Evolutionary conservation across 352 stramenopile species (phyloP).

Genomic region (Pythium oligandrum): DNA sequence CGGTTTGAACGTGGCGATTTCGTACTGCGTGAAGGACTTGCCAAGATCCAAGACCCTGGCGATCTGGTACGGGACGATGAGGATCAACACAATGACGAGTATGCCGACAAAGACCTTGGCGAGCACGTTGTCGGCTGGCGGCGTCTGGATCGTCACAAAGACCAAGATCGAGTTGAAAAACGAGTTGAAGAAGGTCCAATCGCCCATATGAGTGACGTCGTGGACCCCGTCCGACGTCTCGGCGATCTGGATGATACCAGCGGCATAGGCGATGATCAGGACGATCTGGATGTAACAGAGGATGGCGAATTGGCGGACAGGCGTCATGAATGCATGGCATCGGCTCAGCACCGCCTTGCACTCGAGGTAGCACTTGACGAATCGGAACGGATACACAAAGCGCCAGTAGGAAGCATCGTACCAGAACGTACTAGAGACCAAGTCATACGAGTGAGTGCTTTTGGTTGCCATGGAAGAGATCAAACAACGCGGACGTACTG

Average conservation of each 20-base stretch:
- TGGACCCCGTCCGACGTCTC: constrained; percentile 64
- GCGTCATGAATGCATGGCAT: constrained; percentile 75
- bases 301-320: constrained; percentile 73
- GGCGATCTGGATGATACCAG: constrained; percentile 80
- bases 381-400: constrained; percentile 81
- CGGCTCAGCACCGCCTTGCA: constrained; percentile 69
- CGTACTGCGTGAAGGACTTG: constrained; percentile 66
- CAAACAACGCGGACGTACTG: constrained; percentile 43
- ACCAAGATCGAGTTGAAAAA: constrained; percentile 88
- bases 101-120: constrained; percentile 78
- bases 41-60: constrained; percentile 78
- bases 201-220: constrained; percentile 48
- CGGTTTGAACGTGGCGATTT: constrained; percentile 70
- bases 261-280: constrained; percentile 68
- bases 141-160: constrained; percentile 84
- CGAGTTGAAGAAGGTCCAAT: constrained; percentile 88
- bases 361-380: constrained; percentile 79
- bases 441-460: neutral
- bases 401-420: constrained; percentile 70
- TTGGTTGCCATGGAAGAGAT: neutral
- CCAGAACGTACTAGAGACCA: constrained; percentile 57
- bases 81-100: constrained; percentile 78
- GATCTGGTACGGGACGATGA: constrained; percentile 85
- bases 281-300: constrained; percentile 81
- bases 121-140: constrained; percentile 74